A percentile compares a stretch with the other conserved stretches of the same genome.
Evolutionary conservation across 2,329 filamentous ascomycete genomes (phyloP).

Genomic region (Aspergillus fumigatus): DNA sequence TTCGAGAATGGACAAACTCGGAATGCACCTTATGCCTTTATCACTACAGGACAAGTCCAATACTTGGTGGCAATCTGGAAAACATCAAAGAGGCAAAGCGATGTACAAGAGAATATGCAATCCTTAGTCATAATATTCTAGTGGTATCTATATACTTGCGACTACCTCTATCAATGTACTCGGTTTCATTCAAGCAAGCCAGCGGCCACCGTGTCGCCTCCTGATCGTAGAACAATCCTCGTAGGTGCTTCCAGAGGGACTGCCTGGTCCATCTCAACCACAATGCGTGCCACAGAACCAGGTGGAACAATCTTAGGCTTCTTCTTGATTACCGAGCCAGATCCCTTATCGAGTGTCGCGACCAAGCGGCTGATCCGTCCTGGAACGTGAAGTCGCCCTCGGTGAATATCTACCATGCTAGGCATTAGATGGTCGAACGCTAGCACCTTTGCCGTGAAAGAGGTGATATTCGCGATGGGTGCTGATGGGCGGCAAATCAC

Average conservation of each 20-base stretch:
- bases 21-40: neutral
- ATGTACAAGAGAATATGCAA: neutral
- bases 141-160: neutral
- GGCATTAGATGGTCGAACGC: slow-evolving; percentile 88
- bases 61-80: neutral
- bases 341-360: slow-evolving; percentile 72
- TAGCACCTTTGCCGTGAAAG: slow-evolving; percentile 76
- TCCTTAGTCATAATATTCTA: neutral
- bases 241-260: slow-evolving; percentile 77
- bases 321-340: slow-evolving; percentile 72
- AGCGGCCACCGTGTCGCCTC: slow-evolving; percentile 80
- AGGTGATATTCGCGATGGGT: slow-evolving; percentile 66
- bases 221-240: slow-evolving; percentile 73
- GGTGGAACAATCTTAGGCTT: slow-evolving; percentile 80
- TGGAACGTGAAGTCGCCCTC: slow-evolving; percentile 74
- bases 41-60: neutral
- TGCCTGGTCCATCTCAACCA: slow-evolving; percentile 67
- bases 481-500: slow-evolving; percentile 69
- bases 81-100: neutral
- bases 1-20: neutral
- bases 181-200: slow-evolving; percentile 65
- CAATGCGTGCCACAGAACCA: slow-evolving; percentile 69
- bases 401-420: slow-evolving; percentile 82
- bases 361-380: slow-evolving; percentile 69
- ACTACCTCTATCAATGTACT: slow-evolving; percentile 6